phyloP scores from a whole-genome alignment of 1,284 basidiomycete species.

The Xanthoconium separans region DNA sequence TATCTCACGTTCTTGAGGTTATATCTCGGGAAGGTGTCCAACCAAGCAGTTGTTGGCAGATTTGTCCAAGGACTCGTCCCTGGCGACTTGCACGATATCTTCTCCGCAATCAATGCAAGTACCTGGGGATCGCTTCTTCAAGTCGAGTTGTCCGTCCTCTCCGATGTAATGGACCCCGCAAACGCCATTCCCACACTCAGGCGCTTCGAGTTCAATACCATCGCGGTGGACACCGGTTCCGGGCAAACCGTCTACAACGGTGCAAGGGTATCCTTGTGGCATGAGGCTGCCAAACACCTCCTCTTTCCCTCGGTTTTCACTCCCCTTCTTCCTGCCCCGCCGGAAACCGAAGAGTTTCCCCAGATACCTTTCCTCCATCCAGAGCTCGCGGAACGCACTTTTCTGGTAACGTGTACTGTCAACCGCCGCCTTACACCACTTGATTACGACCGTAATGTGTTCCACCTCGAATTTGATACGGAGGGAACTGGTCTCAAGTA shows the following conservation, averaged over 20 bases:
- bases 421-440: conserved; percentile 92
- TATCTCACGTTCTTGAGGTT: conserved; percentile 69
- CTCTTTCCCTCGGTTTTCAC: conserved; percentile 84
- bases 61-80: conserved; percentile 45
- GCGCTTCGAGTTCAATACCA: conserved; percentile 68
- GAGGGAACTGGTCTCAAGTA: conserved; percentile 93
- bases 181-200: conserved; percentile 43
- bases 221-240: conserved; percentile 56
- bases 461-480: conserved; percentile 97
- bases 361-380: conserved; percentile 78
- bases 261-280: conserved; percentile 72
- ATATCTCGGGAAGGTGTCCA: conserved; percentile 65
- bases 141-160: conserved; percentile 39
- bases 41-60: conserved; percentile 49
- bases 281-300: conserved; percentile 86
- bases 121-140: conserved; percentile 61
- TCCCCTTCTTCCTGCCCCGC: conserved; percentile 39
- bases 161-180: conserved; percentile 18
- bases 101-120: conserved; percentile 47
- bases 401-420: conserved; percentile 90
- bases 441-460: conserved; percentile 98
- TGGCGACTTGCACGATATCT: conserved; percentile 40
- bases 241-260: conserved; percentile 59
- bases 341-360: conserved; percentile 43
- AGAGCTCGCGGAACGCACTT: conserved; percentile 88